These are phyloP conservation scores for Alternaria conjuncta DNA, from an alignment of 2,329 filamentous ascomycete genomes.

Conservation along the genomic window DNA sequence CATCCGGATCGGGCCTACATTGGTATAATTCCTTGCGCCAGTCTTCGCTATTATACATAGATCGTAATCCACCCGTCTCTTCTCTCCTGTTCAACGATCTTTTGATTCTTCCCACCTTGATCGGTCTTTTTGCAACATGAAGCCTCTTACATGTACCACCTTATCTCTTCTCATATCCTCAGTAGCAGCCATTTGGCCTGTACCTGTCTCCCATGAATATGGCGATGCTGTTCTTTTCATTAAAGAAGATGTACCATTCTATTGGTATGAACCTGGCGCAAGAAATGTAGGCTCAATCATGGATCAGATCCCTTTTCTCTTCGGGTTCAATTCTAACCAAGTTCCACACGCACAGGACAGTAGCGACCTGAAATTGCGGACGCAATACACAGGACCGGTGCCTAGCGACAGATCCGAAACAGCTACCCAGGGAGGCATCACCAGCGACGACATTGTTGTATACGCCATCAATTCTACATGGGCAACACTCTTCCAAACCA, in stretches of 20 bases:
- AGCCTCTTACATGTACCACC: conserved; percentile 4
- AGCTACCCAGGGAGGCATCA: conserved; percentile 30
- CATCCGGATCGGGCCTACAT: conserved; percentile 3
- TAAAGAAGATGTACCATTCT: conserved; percentile 44
- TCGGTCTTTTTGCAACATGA: conserved; percentile 30
- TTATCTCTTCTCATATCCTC: conserved; percentile 28
- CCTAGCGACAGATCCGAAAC: neutral
- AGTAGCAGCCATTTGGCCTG: conserved; percentile 53
- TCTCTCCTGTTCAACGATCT: neutral
- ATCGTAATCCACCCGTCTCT: neutral
- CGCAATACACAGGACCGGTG: conserved; percentile 13
- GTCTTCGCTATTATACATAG: conserved; percentile 13
- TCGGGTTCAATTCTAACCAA: conserved; percentile 29
- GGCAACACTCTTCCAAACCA: conserved; percentile 68
- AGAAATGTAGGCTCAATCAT: conserved; percentile 36
- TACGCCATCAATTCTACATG: conserved; percentile 62
- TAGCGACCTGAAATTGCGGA: conserved; percentile 13
- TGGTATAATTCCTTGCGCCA: conserved; percentile 15
- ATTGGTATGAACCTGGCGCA: conserved; percentile 44
- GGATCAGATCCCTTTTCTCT: conserved; percentile 21
- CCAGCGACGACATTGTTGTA: conserved; percentile 58
- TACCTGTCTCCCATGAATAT: conserved; percentile 46
- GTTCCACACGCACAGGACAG: conserved; percentile 13
- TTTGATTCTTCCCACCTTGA: neutral
- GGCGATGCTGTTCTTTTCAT: conserved; percentile 52